Evolutionary conservation across 306 rosid species (phyloP).

Genomic region (Chamaecrista fasciculata): DNA sequence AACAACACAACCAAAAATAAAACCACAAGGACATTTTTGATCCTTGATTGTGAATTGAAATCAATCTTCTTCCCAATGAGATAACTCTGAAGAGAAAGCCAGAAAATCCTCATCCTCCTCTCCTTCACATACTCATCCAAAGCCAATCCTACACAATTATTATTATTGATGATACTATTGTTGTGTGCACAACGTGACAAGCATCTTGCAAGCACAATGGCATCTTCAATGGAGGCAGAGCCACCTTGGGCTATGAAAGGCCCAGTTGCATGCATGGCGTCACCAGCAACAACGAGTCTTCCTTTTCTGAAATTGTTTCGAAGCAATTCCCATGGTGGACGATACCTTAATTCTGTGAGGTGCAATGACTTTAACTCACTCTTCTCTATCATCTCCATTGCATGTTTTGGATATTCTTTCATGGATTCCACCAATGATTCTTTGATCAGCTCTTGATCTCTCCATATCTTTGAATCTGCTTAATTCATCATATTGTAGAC

Average conservation of each 20-base stretch:
- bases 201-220: slow-evolving; percentile 49
- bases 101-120: slow-evolving; percentile 49
- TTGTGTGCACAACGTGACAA: slow-evolving; percentile 29
- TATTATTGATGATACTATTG: too few species aligned
- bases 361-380: slow-evolving; percentile 36
- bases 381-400: slow-evolving; percentile 36
- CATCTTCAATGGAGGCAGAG: slow-evolving; percentile 56
- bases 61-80: slow-evolving; percentile 39
- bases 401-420: slow-evolving; percentile 34
- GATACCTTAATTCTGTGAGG: slow-evolving; percentile 40
- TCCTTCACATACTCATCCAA: slow-evolving; percentile 45
- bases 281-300: slow-evolving; percentile 53
- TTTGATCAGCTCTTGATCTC: slow-evolving; percentile 36
- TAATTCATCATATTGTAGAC: too few species aligned
- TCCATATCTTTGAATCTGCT: slow-evolving; percentile 40
- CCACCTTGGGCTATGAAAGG: slow-evolving; percentile 73
- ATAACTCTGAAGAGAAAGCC: slow-evolving; percentile 44
- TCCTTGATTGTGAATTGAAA: slow-evolving; percentile 5
- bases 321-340: slow-evolving; percentile 45
- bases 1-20: slow-evolving; percentile 23
- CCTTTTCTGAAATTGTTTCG: slow-evolving; percentile 36
- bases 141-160: slow-evolving; percentile 8
- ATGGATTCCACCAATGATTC: slow-evolving; percentile 33
- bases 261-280: slow-evolving; percentile 67
- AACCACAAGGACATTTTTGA: slow-evolving; percentile 13